Evolutionary conservation across 257 asterid genomes (phyloP).

Genomic region (Solanum sparsipilum): DNA sequence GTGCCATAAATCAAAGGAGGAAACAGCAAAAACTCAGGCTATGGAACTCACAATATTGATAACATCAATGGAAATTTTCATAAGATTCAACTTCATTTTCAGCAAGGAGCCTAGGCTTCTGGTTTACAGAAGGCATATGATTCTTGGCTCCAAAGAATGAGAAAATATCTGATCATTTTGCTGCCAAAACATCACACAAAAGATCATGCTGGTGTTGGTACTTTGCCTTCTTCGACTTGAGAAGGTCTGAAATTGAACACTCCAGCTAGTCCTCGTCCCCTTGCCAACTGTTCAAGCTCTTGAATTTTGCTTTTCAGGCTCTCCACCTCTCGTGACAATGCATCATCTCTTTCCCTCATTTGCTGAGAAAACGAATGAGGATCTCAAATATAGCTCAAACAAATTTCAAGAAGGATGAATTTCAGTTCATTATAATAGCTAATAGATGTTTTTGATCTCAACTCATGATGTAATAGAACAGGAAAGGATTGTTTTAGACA

Average conservation of each 20-base stretch:
- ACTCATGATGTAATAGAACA: neutral
- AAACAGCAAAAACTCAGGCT: neutral
- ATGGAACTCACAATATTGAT: neutral
- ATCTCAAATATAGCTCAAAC: neutral
- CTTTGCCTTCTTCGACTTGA: constrained; percentile 17
- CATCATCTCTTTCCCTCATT: constrained; percentile 31
- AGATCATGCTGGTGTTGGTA: constrained; percentile 3
- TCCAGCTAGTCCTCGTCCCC: constrained; percentile 35
- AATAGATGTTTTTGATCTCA: neutral
- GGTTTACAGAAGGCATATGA: neutral
- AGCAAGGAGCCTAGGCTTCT: neutral
- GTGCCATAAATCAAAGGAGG: neutral
- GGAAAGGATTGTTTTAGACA: neutral
- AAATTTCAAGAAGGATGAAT: neutral
- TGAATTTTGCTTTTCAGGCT: constrained; percentile 19
- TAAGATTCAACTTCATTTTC: neutral
- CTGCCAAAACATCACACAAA: neutral
- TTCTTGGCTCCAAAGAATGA: constrained; percentile 13
- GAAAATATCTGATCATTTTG: neutral
- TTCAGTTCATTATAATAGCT: neutral
- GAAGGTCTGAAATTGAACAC: constrained; percentile 19
- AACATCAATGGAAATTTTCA: neutral
- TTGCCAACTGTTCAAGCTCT: constrained; percentile 36
- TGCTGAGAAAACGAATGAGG: constrained; percentile 10
- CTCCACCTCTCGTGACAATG: constrained; percentile 28